Conservation (phyloP, 768 basidiomycete genomes). For the Neoboletus subvelutipes region DNA sequence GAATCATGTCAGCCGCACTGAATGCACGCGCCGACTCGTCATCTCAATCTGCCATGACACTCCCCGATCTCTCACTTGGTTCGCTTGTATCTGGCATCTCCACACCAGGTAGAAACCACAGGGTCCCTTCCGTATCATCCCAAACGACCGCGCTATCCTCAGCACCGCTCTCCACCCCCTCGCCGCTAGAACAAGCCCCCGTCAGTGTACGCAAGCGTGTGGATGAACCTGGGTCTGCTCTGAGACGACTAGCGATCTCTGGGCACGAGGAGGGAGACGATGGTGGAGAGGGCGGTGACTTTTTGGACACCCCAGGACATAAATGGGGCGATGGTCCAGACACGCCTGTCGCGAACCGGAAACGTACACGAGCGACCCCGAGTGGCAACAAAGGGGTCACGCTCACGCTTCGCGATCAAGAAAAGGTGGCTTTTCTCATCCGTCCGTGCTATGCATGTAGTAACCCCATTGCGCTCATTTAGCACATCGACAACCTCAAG, state of each 20-base stretch:
- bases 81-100: constrained; percentile 55
- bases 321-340: constrained; percentile 53
- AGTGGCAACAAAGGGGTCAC: constrained; percentile 37
- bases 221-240: constrained; percentile 41
- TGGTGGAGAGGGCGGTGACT: constrained; percentile 40
- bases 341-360: constrained; percentile 50
- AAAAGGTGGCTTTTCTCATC: constrained; percentile 61
- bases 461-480: background rate
- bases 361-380: constrained; percentile 37
- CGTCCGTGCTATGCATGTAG: background rate
- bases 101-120: constrained; percentile 46
- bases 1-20: constrained; percentile 44
- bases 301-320: constrained; percentile 54
- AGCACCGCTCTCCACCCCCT: constrained; percentile 48
- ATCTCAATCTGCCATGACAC: constrained; percentile 41
- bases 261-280: constrained; percentile 39
- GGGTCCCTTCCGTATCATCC: constrained; percentile 51
- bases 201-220: constrained; percentile 36
- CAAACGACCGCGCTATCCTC: constrained; percentile 54
- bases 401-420: constrained; percentile 91
- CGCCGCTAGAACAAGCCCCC: constrained; percentile 39
- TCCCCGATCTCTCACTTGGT: constrained; percentile 62
- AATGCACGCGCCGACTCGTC: constrained; percentile 42
- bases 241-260: constrained; percentile 38
- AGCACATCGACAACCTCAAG: constrained; percentile 95